These are phyloP conservation scores for Pythium utonaiense DNA, from an alignment of 352 stramenopile genomes.

Conservation along the genomic window DNA sequence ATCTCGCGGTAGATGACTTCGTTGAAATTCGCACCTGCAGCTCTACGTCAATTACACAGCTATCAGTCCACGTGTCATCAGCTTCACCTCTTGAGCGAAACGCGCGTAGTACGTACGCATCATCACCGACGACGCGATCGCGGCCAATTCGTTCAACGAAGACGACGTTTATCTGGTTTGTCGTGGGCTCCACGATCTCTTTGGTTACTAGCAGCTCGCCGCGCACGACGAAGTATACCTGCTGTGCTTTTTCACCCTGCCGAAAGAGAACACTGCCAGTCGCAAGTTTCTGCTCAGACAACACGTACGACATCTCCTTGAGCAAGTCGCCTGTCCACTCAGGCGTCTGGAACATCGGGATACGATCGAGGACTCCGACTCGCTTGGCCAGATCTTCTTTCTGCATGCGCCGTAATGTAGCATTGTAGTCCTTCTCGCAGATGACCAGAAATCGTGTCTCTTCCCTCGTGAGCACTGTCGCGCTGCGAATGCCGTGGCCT, in stretches of 20 bases:
- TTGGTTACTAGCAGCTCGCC: constrained; percentile 60
- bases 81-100: no score
- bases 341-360: constrained; percentile 69
- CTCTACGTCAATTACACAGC: no score
- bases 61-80: background rate
- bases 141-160: constrained; percentile 60
- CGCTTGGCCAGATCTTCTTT: constrained; percentile 64
- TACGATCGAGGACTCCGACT: constrained; percentile 53
- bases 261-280: constrained; percentile 43
- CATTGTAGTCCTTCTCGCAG: constrained; percentile 71
- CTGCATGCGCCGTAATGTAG: constrained; percentile 61
- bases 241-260: constrained; percentile 56
- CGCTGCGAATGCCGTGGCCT: constrained; percentile 59
- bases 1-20: constrained; percentile 59
- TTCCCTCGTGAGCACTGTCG: constrained; percentile 61
- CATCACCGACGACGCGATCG: constrained; percentile 60
- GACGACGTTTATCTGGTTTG: constrained; percentile 29
- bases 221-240: constrained; percentile 72
- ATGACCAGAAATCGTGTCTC: constrained; percentile 66
- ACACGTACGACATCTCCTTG: constrained; percentile 71
- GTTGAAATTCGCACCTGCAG: constrained; percentile 59
- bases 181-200: constrained; percentile 39
- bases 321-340: constrained; percentile 71
- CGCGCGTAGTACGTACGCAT: constrained; percentile 79
- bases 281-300: constrained; percentile 54